Base-by-base conservation (phyloP, 2,329 filamentous ascomycete species). In the Epichloe sibirici region DNA sequence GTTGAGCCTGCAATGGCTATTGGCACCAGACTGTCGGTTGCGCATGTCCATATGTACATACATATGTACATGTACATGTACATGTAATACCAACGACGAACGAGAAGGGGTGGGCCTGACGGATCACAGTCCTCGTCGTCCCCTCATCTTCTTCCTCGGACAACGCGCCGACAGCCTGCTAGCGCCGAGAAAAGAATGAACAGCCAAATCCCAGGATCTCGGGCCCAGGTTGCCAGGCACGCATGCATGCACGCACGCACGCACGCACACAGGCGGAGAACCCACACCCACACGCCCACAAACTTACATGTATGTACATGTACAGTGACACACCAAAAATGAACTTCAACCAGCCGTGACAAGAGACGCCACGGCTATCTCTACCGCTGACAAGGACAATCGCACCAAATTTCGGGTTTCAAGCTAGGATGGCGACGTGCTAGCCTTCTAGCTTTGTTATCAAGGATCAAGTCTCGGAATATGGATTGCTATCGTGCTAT, bases 281-380 rank as follows among this genome's bases (percentile, higher is more conserved):
- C 13, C 7, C 35, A 38, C 38, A 39, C 50, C 50, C 45, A 48
- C 50, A 38, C 31, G 34, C 28, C 12, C 15, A 45, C 40, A 44
- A 23, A 47, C 44, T 35, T 8, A 40, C 49, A 46, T 40, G 28
- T 34, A 48, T 34, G 12, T 13, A 46, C 43, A 52, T 35, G 34
- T 35, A 42, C 8, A 40, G 34, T 37, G 45, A 66, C 68, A 52
- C 71, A 25, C 44, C 44, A 68, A 48, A 48, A 5, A 6, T 7
- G 6, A 28, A 6, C 6, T 6, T 28, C 25, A 28, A 28, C 25
- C 25, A 28, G 25, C 25, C 25, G 25, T 28, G 28, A 9, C 28
- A 9, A 31, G 28, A 8, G 28, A 31, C 28, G 28, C 2, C 28
- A 31, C 28, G 28, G 28, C 28, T 25, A 31, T 31, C 28, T 31